Percentiles rank a stretch among this genome's conserved stretches.
phyloP scores from a whole-genome alignment of 2,329 filamentous ascomycete genomes.

The Elsinoe necatrix region DNA sequence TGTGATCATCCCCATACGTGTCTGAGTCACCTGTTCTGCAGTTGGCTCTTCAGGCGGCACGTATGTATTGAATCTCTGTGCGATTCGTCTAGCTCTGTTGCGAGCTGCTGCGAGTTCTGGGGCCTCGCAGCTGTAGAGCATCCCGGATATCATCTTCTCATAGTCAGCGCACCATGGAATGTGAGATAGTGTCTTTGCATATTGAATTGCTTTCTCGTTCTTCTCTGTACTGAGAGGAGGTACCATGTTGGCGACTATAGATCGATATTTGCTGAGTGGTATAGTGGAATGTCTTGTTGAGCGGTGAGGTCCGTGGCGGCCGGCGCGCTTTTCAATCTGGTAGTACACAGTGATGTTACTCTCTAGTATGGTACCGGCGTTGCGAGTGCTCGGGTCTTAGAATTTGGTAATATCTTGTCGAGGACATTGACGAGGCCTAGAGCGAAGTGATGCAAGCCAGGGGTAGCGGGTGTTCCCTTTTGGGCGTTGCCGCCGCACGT shows the following conservation, averaged over 20 bases:
- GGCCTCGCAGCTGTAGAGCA: conserved; percentile 46
- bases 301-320: too few relatives aligned
- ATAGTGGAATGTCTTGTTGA: too few relatives aligned
- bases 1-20: conserved; percentile 25
- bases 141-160: conserved; percentile 56
- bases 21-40: conserved; percentile 21
- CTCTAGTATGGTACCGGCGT: too few relatives aligned
- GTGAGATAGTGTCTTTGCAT: conserved; percentile 42
- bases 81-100: conserved; percentile 46
- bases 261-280: too few relatives aligned
- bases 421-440: too few relatives aligned
- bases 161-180: conserved; percentile 53
- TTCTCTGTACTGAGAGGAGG: background rate
- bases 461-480: too few relatives aligned
- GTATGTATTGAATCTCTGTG: conserved; percentile 51
- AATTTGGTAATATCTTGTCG: too few relatives aligned
- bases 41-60: conserved; percentile 35
- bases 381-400: too few relatives aligned
- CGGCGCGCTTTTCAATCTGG: too few relatives aligned
- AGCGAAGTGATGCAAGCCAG: too few relatives aligned
- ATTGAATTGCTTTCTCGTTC: conserved; percentile 12
- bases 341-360: too few relatives aligned
- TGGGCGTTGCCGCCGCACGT: too few relatives aligned
- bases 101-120: conserved; percentile 44
- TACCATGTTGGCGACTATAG: background rate